Evolutionary conservation across 2,329 filamentous ascomycete genomes (phyloP).

Genomic region (Phyllosticta citribraziliensis): DNA sequence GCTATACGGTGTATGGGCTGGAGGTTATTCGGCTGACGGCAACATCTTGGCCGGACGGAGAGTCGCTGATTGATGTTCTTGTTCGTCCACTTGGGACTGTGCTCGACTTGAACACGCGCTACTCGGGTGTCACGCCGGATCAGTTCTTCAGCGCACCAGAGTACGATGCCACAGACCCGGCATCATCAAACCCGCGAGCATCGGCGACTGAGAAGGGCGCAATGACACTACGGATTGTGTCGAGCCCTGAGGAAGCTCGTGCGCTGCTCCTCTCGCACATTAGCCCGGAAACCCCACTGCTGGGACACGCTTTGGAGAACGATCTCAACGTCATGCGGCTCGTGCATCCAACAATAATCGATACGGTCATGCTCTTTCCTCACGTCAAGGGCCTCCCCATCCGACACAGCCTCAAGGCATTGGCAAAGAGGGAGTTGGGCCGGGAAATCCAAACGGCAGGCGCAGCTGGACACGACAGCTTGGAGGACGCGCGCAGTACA

Average conservation of each 20-base stretch:
- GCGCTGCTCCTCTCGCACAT: conserved; percentile 67
- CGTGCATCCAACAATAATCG: conserved; percentile 74
- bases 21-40: conserved; percentile 87
- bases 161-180: conserved; percentile 13
- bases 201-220: conserved; percentile 17
- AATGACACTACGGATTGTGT: conserved; percentile 56
- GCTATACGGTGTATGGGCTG: conserved; percentile 78
- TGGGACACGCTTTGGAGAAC: conserved; percentile 92
- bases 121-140: conserved; percentile 74
- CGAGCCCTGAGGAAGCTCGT: conserved; percentile 65
- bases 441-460: conserved; percentile 69
- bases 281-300: conserved; percentile 66
- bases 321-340: conserved; percentile 80
- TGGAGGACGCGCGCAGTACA: conserved; percentile 81
- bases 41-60: conserved; percentile 72
- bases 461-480: conserved; percentile 71
- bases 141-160: conserved; percentile 57
- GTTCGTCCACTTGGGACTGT: conserved; percentile 77
- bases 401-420: conserved; percentile 64
- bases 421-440: conserved; percentile 61
- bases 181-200: conserved; percentile 1
- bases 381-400: conserved; percentile 67
- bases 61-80: conserved; percentile 69
- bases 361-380: conserved; percentile 77
- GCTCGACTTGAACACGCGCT: conserved; percentile 84